Conservation (phyloP, 2,329 filamentous ascomycete species). For the Fusarium phyllophilum region DNA sequence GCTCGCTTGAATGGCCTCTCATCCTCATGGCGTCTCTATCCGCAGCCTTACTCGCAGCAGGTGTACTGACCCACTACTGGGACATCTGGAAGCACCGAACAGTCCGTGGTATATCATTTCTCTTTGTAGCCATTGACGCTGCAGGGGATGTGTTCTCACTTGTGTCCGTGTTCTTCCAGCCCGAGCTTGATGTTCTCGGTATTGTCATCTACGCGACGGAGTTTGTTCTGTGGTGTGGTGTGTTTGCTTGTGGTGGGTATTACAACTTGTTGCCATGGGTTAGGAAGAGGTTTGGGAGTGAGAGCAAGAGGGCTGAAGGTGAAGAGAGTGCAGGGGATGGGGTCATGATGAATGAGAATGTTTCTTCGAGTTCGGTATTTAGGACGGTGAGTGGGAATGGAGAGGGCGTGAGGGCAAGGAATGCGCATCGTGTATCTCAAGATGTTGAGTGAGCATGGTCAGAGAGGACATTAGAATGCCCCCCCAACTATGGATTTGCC, state of each 20-base stretch:
- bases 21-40: constrained; percentile 75
- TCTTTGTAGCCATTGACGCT: constrained; percentile 77
- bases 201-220: constrained; percentile 75
- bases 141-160: constrained; percentile 75
- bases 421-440: neutral
- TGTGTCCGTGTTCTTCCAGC: constrained; percentile 71
- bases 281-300: constrained; percentile 10
- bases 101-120: constrained; percentile 76
- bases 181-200: constrained; percentile 67
- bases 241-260: constrained; percentile 72
- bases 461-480: too few species aligned
- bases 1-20: constrained; percentile 66
- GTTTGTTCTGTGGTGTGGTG: constrained; percentile 72
- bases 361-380: constrained; percentile 73
- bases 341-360: constrained; percentile 58
- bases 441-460: constrained; percentile 14
- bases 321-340: constrained; percentile 3
- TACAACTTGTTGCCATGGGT: constrained; percentile 70
- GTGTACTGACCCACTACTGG: constrained; percentile 74
- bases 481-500: rapidly evolving
- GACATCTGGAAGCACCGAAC: constrained; percentile 75
- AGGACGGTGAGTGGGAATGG: constrained; percentile 54
- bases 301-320: neutral
- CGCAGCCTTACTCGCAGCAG: constrained; percentile 69
- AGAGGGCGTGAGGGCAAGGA: constrained; percentile 16